Evolutionary conservation across 768 basidiomycete species (phyloP).

Genomic region (Gloeopeniophorella convolvens): DNA sequence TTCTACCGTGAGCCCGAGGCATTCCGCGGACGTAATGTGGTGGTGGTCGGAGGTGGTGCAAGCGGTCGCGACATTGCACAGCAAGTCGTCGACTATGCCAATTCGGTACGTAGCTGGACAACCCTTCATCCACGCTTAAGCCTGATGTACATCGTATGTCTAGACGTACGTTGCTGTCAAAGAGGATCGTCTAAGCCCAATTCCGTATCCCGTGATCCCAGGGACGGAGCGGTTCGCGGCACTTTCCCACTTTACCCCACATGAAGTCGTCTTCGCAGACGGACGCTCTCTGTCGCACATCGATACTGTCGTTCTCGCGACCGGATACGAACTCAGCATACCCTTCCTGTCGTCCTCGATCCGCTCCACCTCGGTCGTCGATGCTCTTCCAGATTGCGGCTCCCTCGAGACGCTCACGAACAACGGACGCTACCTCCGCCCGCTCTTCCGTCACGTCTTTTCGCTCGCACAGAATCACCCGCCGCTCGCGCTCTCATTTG

Average conservation of each 20-base stretch:
- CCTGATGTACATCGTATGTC: too few species aligned
- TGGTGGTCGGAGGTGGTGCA: constrained; percentile 44
- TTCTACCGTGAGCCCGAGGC: constrained; percentile 44
- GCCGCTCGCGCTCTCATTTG: constrained; percentile 45
- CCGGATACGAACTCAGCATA: constrained; percentile 47
- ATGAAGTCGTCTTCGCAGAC: constrained; percentile 42
- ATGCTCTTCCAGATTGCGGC: not conserved
- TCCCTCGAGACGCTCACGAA: constrained; percentile 30
- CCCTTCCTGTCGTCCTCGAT: constrained; percentile 37
- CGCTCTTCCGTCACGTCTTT: constrained; percentile 48
- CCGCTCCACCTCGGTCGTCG: constrained; percentile 22
- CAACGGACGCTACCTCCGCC: constrained; percentile 50
- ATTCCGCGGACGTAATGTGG: constrained; percentile 37
- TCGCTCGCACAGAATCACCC: constrained; percentile 43
- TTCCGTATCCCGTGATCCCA: constrained; percentile 2
- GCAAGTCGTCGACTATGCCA: constrained; percentile 36
- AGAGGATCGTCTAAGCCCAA: constrained; percentile 16
- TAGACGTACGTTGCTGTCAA: constrained; percentile 34
- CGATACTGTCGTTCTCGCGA: constrained; percentile 45
- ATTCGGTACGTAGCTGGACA: constrained; percentile 31
- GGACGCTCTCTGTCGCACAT: constrained; percentile 34
- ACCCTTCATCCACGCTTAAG: not conserved
- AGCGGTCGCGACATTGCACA: constrained; percentile 43
- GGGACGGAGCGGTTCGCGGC: constrained; percentile 31
- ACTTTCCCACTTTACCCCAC: constrained; percentile 42